Base-by-base conservation (phyloP, 1,284 basidiomycete genomes). In the Volvariella volvacea region DNA sequence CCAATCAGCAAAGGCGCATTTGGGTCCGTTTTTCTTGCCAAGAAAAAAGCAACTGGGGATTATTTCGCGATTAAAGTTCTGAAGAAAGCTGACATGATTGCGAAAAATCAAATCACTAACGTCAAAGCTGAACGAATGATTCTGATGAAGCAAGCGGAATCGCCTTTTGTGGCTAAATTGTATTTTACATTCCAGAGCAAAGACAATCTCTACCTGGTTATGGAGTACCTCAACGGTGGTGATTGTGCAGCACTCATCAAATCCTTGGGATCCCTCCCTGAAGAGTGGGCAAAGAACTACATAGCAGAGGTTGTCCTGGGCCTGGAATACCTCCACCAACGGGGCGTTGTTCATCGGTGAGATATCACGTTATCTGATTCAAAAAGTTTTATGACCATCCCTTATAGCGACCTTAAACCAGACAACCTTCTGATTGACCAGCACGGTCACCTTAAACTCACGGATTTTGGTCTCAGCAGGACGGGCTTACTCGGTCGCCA, bases 181-280 rank as follows among this genome's bases (percentile, higher is more conserved):
- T 99, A 91, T 71, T 99, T 96, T 68, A 98, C 96, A 28, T 99
- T 99, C 74, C 96, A 99, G 69, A 97, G 94, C 78, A 92, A 94
- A 67, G 93, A 98, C 31, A 98, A 98, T 61, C 68, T 99, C 45
- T 99, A 99, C 66, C 77, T 99, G 34, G 89, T 99, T 47, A 99
- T 99, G 96, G 96, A 99, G 65, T 95, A 95, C 59, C 74, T 94
- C 31, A 96, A 92, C 57, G 96, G 96, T 31, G 96, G 96, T 15
- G 96, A 99, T 59, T 98, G 95, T 58, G 92, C 93, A 3, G 91
- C 92, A 3, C 76, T 99, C 46, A 89, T 98, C 76, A 99, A 99
- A 68, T 88, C 88, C 14, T 62, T 99, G n/a, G 96, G 94, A 7
- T 85, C 78, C 15, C 67, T 99, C 22, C 88, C 92, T 0, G 93